Evolutionary conservation across 1,139 yeast species (phyloP).

Genomic region (Casaregolazyma lundiana): DNA sequence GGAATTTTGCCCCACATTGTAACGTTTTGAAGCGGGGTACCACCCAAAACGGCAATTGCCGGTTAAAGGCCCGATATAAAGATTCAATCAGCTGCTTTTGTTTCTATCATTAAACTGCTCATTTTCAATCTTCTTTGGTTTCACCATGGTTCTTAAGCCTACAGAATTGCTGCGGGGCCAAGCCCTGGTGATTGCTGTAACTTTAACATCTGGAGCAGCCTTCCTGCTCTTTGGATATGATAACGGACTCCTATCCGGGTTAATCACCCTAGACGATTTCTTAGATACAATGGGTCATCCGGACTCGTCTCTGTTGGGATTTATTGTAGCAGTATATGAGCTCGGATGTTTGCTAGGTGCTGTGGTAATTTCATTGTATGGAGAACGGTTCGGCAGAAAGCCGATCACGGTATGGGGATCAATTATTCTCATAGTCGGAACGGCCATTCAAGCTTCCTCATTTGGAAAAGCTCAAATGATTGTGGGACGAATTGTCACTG

Average conservation of each 20-base stretch:
- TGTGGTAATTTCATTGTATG: not conserved
- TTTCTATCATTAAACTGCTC: no score
- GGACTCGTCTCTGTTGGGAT: constrained; percentile 18
- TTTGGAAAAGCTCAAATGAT: constrained; percentile 47
- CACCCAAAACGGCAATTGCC: no score
- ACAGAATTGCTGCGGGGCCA: not conserved
- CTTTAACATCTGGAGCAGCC: constrained; percentile 7
- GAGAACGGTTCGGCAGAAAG: not conserved
- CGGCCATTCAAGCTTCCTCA: not conserved
- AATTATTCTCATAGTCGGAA: not conserved
- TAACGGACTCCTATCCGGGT: constrained; percentile 58
- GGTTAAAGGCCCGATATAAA: no score
- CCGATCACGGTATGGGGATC: not conserved
- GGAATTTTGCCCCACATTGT: no score
- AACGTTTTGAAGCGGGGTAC: no score
- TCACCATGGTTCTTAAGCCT: not conserved
- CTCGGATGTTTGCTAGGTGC: not conserved
- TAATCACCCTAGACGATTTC: constrained; percentile 41
- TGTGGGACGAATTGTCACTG: constrained; percentile 38
- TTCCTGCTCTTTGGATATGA: constrained; percentile 57
- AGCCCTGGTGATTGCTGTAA: constrained; percentile 1
- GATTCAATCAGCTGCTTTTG: no score
- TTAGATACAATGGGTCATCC: constrained; percentile 12
- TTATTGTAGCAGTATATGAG: constrained; percentile 16
- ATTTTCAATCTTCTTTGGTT: not conserved